Percentiles rank a stretch among this genome's conserved stretches.
These are phyloP conservation scores for Mycena olivaceomarginata DNA, from an alignment of 768 basidiomycete genomes.

Conservation along the genomic window DNA sequence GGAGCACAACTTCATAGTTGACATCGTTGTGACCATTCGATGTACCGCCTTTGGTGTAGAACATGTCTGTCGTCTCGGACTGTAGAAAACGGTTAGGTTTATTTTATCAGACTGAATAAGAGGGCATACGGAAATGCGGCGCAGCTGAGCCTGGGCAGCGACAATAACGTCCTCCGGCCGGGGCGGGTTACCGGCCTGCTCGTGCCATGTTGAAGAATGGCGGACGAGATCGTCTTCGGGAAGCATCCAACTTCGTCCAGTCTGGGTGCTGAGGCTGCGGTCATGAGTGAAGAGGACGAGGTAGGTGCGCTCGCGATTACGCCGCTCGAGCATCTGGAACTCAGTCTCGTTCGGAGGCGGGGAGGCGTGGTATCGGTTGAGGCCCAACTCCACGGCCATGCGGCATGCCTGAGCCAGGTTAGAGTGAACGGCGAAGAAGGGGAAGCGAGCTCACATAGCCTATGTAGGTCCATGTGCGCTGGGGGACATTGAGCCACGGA, in stretches of 20 bases:
- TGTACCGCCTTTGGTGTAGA: slow-evolving; percentile 71
- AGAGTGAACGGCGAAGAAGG: slow-evolving; percentile 20
- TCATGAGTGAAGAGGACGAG: slow-evolving; percentile 92
- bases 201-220: slow-evolving; percentile 83
- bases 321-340: slow-evolving; percentile 81
- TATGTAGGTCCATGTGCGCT: slow-evolving; percentile 93
- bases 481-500: slow-evolving; percentile 46
- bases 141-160: slow-evolving; percentile 84
- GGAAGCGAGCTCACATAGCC: slow-evolving; percentile 77
- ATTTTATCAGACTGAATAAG: slow-evolving; percentile 1
- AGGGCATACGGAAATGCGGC: slow-evolving; percentile 83
- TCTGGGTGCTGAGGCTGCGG: slow-evolving; percentile 90
- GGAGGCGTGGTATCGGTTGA: slow-evolving; percentile 80
- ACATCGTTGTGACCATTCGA: slow-evolving; percentile 73
- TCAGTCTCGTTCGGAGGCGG: slow-evolving; percentile 78
- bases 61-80: slow-evolving; percentile 89
- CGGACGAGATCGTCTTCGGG: slow-evolving; percentile 89
- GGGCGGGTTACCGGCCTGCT: slow-evolving; percentile 68
- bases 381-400: slow-evolving; percentile 90
- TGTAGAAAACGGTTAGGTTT: slow-evolving; percentile 50
- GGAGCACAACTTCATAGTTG: slow-evolving; percentile 83
- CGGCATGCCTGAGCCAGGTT: slow-evolving; percentile 78
- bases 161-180: slow-evolving; percentile 91
- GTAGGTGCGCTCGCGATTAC: slow-evolving; percentile 91
- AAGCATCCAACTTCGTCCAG: slow-evolving; percentile 92